Evolutionary conservation across 2,329 filamentous ascomycete genomes (phyloP), one percentile per base, ranked within the genome.

Genomic region (Aspergillus novoparasiticus): DNA sequence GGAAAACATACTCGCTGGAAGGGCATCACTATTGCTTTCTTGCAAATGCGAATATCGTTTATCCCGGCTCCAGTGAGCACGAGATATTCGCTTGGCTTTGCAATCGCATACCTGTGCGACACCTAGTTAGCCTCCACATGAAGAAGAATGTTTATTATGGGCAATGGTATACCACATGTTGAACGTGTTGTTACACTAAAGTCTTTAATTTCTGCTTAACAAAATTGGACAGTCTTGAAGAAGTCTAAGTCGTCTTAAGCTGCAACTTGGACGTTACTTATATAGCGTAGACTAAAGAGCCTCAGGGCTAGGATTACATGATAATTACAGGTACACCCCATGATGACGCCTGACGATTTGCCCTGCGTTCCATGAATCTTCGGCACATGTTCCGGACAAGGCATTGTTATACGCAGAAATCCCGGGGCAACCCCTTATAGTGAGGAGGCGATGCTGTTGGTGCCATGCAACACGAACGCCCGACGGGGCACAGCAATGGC

Each of bases 31-130:
- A 90, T 88, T 60, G 89, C 84, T 68, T 92, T 90, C 80, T 96
- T 96, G 73, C 86, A 88, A 77, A 96, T 93, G 69, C 87, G 86
- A 70, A 96, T 87, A 72, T 85, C 89, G 50, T 88, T 83, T 70
- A 96, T 85, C 68, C 89, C 88, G 79, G 89, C 89, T 80, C 93
- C 92, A 71, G 92, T 95, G 71, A 95, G 87, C 83, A 92, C 92
- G 79, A 96, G 90, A 84, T 95, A 96, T 80, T 93, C 87, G 80
- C 93, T 91, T 32, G 91, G 89, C 61, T 87, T 86, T 23, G 91
- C 89, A 67, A 93, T 85, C 76, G 84, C 86, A 80, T 90, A 92
- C 69, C 85, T 85, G 83, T 54, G 41, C 86, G 30, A 53, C 21
- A 50, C 19, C 36, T 53, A 26, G 39, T 58, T 23, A 57, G 64